Conservation (phyloP, 306 rosid genomes). For the Fragaria nilgerrensis region DNA sequence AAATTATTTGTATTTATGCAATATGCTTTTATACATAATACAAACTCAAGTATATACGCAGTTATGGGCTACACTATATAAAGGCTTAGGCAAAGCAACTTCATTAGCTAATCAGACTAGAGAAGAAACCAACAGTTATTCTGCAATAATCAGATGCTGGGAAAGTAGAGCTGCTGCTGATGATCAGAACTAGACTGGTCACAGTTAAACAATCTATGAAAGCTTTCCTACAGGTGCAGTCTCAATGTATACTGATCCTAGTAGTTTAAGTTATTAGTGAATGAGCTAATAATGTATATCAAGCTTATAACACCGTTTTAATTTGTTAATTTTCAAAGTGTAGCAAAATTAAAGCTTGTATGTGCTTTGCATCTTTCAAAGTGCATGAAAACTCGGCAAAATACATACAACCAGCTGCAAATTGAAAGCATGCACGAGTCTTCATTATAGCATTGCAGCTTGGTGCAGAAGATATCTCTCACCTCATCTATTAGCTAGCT, state of each 20-base stretch:
- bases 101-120: neutral
- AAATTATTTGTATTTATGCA: neutral
- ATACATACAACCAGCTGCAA: conserved; percentile 3
- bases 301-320: neutral
- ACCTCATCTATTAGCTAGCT: neutral
- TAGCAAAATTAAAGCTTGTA: neutral
- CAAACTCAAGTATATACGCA: neutral
- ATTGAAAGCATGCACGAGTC: conserved; percentile 2
- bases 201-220: neutral
- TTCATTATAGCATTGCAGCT: conserved; percentile 19
- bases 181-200: conserved; percentile 1
- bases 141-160: neutral
- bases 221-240: neutral
- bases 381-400: neutral
- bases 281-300: conserved; percentile 2
- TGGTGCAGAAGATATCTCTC: conserved; percentile 32
- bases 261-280: neutral
- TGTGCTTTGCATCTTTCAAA: conserved; percentile 15
- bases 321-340: neutral
- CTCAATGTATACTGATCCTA: neutral
- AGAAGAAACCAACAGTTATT: neutral
- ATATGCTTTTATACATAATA: neutral
- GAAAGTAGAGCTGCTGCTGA: neutral
- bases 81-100: conserved; percentile 1
- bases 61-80: neutral